A percentile compares a stretch with the other conserved stretches of the same genome.
Evolutionary conservation across 2,329 filamentous ascomycete species (phyloP).

Genomic region (Ophiostoma himal-ulmi): DNA sequence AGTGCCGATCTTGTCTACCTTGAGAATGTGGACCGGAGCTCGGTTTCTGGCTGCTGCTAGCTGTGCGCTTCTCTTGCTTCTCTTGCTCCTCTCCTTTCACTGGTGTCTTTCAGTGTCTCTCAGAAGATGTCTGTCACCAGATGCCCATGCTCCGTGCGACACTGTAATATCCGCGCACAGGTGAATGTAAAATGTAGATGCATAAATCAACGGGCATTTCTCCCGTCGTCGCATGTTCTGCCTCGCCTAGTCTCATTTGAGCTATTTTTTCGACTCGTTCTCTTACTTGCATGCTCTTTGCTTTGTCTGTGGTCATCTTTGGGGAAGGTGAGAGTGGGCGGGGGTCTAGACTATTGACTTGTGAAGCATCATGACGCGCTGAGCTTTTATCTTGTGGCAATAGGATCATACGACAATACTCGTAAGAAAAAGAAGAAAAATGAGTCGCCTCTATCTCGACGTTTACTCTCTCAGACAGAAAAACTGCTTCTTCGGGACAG

Average conservation of each 20-base stretch:
- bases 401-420: background rate
- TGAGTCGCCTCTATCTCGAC: background rate
- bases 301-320: background rate
- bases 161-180: too few relatives aligned
- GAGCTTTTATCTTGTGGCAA: background rate
- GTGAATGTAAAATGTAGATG: background rate
- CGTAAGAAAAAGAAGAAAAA: background rate
- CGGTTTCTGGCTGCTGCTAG: background rate
- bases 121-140: background rate
- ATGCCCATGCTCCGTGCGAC: background rate
- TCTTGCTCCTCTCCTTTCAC: background rate
- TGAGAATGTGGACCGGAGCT: background rate
- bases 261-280: too few relatives aligned
- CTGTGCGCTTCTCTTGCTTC: too few relatives aligned
- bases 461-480: background rate
- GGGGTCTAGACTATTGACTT: background rate
- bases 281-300: too few relatives aligned
- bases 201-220: background rate
- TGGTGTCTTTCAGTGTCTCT: background rate
- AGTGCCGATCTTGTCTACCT: background rate
- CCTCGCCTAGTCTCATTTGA: too few relatives aligned
- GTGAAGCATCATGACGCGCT: too few relatives aligned
- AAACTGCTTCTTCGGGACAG: conserved; percentile 5
- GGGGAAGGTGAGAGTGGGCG: background rate
- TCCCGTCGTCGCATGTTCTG: background rate